Percentiles rank a stretch among this genome's conserved stretches.
These are phyloP conservation scores for Shiraia sp. DNA, from an alignment of 2,329 filamentous ascomycete genomes.

Conservation along the genomic window DNA sequence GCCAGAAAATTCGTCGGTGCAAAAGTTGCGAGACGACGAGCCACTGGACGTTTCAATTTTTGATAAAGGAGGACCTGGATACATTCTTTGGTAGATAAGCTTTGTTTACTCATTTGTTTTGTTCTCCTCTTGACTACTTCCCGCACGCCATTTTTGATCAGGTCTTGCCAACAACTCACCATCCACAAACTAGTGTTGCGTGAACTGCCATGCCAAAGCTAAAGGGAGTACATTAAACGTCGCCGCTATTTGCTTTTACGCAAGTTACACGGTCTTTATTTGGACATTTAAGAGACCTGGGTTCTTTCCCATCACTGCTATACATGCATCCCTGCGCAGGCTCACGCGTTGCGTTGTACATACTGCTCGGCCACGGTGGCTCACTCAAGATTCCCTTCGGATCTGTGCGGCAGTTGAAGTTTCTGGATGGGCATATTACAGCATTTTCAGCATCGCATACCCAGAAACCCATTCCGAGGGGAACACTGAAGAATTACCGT, in stretches of 20 bases:
- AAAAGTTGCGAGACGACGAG: too few species aligned
- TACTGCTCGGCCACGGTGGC: conserved; percentile 3
- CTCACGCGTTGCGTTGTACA: not conserved
- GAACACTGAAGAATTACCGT: conserved; percentile 2
- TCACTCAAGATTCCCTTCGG: conserved; percentile 1
- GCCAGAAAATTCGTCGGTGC: too few species aligned
- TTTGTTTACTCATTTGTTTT: too few species aligned
- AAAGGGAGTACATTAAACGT: not conserved
- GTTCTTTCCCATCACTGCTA: conserved; percentile 1
- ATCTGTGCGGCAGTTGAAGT: not conserved
- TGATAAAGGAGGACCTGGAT: too few species aligned
- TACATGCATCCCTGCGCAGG: conserved; percentile 1
- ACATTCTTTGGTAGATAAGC: too few species aligned
- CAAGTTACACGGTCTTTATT: conserved; percentile 1
- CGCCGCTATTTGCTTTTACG: not conserved
- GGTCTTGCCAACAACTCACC: too few species aligned
- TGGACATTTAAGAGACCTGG: conserved; percentile 1
- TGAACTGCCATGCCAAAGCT: not conserved
- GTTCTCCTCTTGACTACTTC: too few species aligned
- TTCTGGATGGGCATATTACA: not conserved
- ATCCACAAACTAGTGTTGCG: not conserved
- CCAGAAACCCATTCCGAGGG: not conserved
- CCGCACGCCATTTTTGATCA: too few species aligned
- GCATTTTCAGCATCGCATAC: conserved; percentile 2
- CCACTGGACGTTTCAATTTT: too few species aligned